These are phyloP conservation scores for Polychaeton citri DNA, from an alignment of 2,329 filamentous ascomycete genomes.

Conservation along the genomic window DNA sequence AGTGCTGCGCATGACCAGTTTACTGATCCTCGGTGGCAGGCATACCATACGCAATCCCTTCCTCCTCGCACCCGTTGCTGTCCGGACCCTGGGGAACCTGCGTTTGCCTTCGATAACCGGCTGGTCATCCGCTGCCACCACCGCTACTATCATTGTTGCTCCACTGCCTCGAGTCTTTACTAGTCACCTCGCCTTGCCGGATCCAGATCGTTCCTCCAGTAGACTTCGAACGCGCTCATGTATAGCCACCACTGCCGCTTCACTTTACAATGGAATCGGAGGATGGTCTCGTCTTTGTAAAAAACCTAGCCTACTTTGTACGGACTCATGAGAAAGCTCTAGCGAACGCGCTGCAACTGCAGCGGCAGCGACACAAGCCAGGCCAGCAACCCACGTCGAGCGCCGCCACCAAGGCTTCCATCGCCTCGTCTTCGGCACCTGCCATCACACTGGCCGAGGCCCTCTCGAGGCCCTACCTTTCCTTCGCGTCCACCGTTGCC, in stretches of 20 bases:
- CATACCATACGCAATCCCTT: no score
- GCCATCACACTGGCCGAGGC: constrained; percentile 65
- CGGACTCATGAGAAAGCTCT: constrained; percentile 94
- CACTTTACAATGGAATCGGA: constrained; percentile 58
- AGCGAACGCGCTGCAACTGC: constrained; percentile 84
- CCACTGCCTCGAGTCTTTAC: no score
- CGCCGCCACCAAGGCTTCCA: constrained; percentile 40
- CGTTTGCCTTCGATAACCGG: no score
- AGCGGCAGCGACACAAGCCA: constrained; percentile 60
- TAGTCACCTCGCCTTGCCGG: no score
- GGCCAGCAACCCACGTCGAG: constrained; percentile 19
- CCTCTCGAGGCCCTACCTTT: constrained; percentile 73
- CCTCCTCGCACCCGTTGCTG: no score
- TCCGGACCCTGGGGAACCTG: no score
- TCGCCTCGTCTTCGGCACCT: constrained; percentile 55
- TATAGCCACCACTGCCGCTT: constrained; percentile 11
- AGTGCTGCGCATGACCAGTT: no score
- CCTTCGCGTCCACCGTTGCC: constrained; percentile 63
- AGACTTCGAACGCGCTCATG: constrained; percentile 7
- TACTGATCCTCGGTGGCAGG: no score
- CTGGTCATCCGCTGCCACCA: no score
- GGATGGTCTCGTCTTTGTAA: constrained; percentile 81
- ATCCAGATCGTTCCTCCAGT: no score
- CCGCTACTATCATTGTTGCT: no score
- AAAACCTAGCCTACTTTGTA: constrained; percentile 93